Conservation (phyloP, 1,284 basidiomycete species). For the Exobasidium cylindrosporum region DNA sequence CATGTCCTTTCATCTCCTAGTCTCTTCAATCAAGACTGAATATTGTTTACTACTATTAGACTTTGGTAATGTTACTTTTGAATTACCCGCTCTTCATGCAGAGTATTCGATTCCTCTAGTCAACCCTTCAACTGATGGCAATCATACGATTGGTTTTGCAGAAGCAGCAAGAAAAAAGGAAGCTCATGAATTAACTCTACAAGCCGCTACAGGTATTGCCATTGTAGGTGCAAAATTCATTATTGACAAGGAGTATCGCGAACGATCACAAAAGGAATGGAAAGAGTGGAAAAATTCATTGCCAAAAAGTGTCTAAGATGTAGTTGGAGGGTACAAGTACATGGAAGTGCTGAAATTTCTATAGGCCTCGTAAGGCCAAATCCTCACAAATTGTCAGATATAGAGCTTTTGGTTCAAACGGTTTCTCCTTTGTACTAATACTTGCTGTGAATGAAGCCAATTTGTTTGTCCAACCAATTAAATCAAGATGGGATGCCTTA, state of each 20-base stretch:
- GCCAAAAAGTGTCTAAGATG: background rate
- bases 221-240: constrained; percentile 53
- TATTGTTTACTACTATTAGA: constrained; percentile 24
- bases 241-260: constrained; percentile 49
- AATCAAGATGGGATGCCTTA: constrained; percentile 86
- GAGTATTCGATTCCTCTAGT: constrained; percentile 51
- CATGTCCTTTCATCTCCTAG: background rate
- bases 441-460: constrained; percentile 4
- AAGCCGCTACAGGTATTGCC: constrained; percentile 54
- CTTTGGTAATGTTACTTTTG: constrained; percentile 56
- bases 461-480: constrained; percentile 58
- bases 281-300: constrained; percentile 6
- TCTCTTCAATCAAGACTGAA: background rate
- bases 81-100: constrained; percentile 52
- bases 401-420: constrained; percentile 17
- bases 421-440: constrained; percentile 3
- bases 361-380: constrained; percentile 18
- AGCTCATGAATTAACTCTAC: constrained; percentile 49
- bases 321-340: background rate
- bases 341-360: background rate
- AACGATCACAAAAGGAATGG: constrained; percentile 38
- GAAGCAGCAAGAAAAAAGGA: constrained; percentile 37
- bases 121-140: constrained; percentile 39
- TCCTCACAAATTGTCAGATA: constrained; percentile 21
- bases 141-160: constrained; percentile 52